A percentile compares a stretch with the other conserved stretches of the same genome.
Evolutionary conservation across 2,329 filamentous ascomycete species (phyloP).

Genomic region (Aspergillus sergii): DNA sequence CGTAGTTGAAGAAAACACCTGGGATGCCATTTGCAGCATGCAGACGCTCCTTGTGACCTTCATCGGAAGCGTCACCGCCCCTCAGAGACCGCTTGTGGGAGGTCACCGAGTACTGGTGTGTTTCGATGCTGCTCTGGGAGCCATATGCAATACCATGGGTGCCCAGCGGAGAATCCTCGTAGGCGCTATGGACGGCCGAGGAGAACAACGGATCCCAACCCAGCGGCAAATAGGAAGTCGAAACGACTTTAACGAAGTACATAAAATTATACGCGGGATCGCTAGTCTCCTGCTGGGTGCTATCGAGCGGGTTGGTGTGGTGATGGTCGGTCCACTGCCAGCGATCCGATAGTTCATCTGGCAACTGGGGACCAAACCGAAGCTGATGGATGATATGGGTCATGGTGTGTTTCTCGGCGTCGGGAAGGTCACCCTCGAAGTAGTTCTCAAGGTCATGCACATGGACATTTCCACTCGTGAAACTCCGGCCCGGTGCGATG

Average conservation of each 20-base stretch:
- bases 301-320: constrained; percentile 81
- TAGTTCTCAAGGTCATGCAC: constrained; percentile 98
- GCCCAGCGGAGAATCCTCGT: constrained; percentile 66
- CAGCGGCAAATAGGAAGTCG: constrained; percentile 89
- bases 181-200: constrained; percentile 37
- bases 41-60: constrained; percentile 88
- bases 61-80: constrained; percentile 80
- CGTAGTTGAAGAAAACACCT: constrained; percentile 98
- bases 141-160: constrained; percentile 67
- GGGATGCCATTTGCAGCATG: constrained; percentile 92
- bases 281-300: constrained; percentile 71
- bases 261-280: constrained; percentile 94
- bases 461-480: constrained; percentile 96
- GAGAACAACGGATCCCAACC: constrained; percentile 73
- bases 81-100: constrained; percentile 87
- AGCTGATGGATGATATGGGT: constrained; percentile 85
- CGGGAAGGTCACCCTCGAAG: constrained; percentile 65
- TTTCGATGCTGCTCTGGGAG: constrained; percentile 82
- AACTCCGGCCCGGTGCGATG: constrained; percentile 91
- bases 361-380: constrained; percentile 89
- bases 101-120: constrained; percentile 97
- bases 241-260: constrained; percentile 99
- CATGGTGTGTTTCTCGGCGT: constrained; percentile 77
- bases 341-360: constrained; percentile 64
- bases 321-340: constrained; percentile 87